Percentiles rank a stretch among this genome's conserved stretches.
Evolutionary conservation across 768 basidiomycete genomes (phyloP).

Genomic region (Xerocomellus amylosporus): DNA sequence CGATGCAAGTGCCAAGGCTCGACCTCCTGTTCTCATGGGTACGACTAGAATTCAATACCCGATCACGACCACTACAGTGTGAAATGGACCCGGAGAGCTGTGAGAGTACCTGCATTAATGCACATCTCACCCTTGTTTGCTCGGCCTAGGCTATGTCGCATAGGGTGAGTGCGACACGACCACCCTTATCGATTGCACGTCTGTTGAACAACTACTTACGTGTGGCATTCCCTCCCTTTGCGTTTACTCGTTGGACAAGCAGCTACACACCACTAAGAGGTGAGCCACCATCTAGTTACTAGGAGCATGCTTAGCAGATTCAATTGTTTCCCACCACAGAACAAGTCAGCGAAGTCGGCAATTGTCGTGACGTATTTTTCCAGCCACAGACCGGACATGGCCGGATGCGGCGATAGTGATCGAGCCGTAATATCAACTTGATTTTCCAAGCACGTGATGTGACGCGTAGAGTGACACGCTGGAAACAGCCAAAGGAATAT

Average conservation of each 20-base stretch:
- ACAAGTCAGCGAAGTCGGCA: no score
- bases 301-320: not conserved
- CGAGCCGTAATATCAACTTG: not conserved
- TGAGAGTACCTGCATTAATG: not conserved
- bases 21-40: not conserved
- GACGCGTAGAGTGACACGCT: constrained; percentile 4
- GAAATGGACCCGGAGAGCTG: not conserved
- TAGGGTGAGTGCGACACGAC: not conserved
- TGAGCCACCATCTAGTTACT: not conserved
- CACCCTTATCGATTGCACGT: not conserved
- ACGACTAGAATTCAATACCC: not conserved
- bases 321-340: not conserved
- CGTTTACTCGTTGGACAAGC: not conserved
- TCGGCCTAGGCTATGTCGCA: not conserved
- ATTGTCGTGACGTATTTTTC: no score
- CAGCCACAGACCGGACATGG: not conserved
- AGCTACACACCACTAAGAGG: not conserved
- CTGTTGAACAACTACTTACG: not conserved
- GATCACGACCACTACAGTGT: not conserved
- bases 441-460: constrained; percentile 24
- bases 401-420: not conserved
- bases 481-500: constrained; percentile 2
- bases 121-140: not conserved
- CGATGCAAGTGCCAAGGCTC: not conserved
- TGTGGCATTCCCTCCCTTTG: not conserved